Evolutionary conservation across 768 basidiomycete species (phyloP).

Genomic region (Pisolithus microcarpus): DNA sequence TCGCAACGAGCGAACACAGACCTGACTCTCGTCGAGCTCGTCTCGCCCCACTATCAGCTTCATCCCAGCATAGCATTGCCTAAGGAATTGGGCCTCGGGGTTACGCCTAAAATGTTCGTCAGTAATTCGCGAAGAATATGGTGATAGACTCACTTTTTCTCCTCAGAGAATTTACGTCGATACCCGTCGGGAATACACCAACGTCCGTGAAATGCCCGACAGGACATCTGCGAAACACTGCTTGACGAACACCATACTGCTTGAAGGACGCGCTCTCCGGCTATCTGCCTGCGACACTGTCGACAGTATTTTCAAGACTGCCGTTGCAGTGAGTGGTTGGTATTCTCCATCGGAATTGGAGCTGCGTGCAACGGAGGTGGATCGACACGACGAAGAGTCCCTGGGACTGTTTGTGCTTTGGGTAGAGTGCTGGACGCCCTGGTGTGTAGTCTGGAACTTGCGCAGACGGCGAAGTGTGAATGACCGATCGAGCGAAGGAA

Average conservation of each 20-base stretch:
- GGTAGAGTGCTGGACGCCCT: conserved; percentile 29
- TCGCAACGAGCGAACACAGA: conserved; percentile 10
- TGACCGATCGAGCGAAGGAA: conserved; percentile 17
- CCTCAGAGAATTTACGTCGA: conserved; percentile 65
- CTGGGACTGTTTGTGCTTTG: conserved; percentile 46
- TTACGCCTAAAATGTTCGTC: conserved; percentile 41
- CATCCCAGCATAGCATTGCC: conserved; percentile 77
- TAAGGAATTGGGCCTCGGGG: conserved; percentile 69
- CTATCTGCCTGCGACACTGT: conserved; percentile 51
- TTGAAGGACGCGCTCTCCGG: conserved; percentile 71
- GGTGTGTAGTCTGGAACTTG: conserved; percentile 46
- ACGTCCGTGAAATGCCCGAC: conserved; percentile 76
- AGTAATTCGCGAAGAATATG: neutral
- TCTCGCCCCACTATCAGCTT: conserved; percentile 84
- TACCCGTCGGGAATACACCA: conserved; percentile 86
- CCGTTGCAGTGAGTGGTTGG: conserved; percentile 62
- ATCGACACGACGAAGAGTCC: conserved; percentile 43
- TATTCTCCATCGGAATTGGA: conserved; percentile 27
- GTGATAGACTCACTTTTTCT: conserved; percentile 47
- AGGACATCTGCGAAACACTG: conserved; percentile 79
- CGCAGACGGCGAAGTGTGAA: conserved; percentile 25
- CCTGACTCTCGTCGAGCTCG: conserved; percentile 82
- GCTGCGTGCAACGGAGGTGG: conserved; percentile 11
- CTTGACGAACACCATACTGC: conserved; percentile 84
- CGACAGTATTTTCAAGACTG: conserved; percentile 78